Conservation (phyloP, 345 rosid genomes). For the Brassica nigra region DNA sequence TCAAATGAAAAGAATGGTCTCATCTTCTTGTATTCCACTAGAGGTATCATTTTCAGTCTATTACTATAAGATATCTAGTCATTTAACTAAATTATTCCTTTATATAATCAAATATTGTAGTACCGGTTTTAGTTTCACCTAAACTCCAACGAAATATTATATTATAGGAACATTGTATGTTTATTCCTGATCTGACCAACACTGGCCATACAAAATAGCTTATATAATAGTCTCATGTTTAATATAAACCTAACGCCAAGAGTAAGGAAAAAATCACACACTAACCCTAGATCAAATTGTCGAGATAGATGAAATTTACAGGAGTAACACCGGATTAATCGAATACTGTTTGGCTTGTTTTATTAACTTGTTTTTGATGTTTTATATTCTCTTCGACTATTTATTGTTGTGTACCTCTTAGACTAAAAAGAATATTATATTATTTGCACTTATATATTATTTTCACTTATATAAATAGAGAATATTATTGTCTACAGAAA, state of each 20-base stretch:
- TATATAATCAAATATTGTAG: constrained; percentile 20
- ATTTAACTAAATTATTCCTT: constrained; percentile 24
- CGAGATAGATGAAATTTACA: neutral
- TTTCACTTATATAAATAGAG: neutral
- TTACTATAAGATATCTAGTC: constrained; percentile 43
- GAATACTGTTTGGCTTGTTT: neutral
- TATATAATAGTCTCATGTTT: neutral
- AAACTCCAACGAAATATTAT: constrained; percentile 30
- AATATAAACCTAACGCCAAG: neutral
- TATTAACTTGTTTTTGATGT: neutral
- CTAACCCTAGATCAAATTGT: neutral
- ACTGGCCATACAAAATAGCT: constrained; percentile 27
- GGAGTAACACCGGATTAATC: neutral
- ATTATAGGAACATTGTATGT: neutral
- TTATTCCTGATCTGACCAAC: constrained; percentile 1
- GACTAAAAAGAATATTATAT: neutral
- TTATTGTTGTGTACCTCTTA: neutral
- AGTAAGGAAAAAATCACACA: neutral
- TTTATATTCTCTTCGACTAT: neutral
- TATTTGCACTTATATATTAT: neutral
- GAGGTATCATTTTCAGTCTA: constrained; percentile 30
- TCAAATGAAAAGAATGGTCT: constrained; percentile 36
- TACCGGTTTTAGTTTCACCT: constrained; percentile 32
- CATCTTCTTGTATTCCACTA: constrained; percentile 43
- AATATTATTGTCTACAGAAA: constrained; percentile 18